A percentile compares a stretch with the other conserved stretches of the same genome.
Conservation (phyloP, 495 filamentous ascomycete genomes). For the Pyronema domesticum region DNA sequence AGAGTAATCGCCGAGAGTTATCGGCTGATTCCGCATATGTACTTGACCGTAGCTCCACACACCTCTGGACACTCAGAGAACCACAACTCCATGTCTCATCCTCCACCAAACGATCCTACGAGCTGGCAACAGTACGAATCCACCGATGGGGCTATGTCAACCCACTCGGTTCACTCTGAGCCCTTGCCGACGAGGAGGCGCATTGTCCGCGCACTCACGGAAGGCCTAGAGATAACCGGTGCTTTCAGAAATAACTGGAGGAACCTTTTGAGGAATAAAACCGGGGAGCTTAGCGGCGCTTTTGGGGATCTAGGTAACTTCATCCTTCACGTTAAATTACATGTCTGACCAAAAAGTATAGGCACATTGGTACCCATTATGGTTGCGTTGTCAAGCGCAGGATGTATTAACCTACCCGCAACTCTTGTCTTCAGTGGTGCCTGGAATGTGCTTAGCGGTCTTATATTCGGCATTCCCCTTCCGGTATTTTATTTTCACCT, state of each 20-base stretch:
- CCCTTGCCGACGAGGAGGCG: too few relatives aligned
- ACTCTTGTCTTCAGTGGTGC: conserved; percentile 77
- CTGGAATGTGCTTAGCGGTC: conserved; percentile 67
- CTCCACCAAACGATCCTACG: too few relatives aligned
- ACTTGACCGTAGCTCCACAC: too few relatives aligned
- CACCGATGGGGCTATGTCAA: too few relatives aligned
- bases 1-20: too few relatives aligned
- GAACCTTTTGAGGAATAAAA: conserved; percentile 37
- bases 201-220: too few relatives aligned
- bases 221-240: too few relatives aligned
- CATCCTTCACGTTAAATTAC: background rate
- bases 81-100: too few relatives aligned
- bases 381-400: conserved; percentile 57
- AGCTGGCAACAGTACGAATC: too few relatives aligned
- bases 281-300: conserved; percentile 73
- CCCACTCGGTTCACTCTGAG: too few relatives aligned
- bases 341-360: background rate
- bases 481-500: conserved; percentile 29
- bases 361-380: conserved; percentile 69
- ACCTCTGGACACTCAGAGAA: too few relatives aligned
- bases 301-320: conserved; percentile 61
- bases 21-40: too few relatives aligned
- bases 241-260: conserved; percentile 28
- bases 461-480: conserved; percentile 75
- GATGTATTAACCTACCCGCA: conserved; percentile 59